Conservation (phyloP, 2,329 filamentous ascomycete species). For the Aspergillus neotritici region DNA sequence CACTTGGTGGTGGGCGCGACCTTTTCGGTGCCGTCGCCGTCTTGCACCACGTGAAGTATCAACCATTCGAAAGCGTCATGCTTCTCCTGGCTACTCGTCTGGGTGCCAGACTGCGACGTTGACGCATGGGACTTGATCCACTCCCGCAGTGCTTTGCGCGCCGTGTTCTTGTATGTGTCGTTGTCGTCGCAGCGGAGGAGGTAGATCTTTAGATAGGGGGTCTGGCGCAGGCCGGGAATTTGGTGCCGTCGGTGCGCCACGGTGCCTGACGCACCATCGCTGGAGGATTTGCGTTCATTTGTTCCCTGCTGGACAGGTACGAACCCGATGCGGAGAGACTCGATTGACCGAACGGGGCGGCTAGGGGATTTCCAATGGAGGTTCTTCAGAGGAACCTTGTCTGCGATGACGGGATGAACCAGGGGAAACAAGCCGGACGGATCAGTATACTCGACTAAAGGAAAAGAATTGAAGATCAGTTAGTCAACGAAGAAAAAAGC, state of each 20-base stretch:
- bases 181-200: slow-evolving; percentile 92
- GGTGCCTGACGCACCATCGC: slow-evolving; percentile 31
- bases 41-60: slow-evolving; percentile 87
- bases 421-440: slow-evolving; percentile 82
- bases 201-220: slow-evolving; percentile 87
- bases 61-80: slow-evolving; percentile 97
- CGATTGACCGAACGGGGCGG: slow-evolving; percentile 85
- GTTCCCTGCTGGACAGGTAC: slow-evolving; percentile 54
- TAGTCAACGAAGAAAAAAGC: slow-evolving; percentile 5
- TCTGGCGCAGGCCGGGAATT: slow-evolving; percentile 86
- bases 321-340: slow-evolving; percentile 84
- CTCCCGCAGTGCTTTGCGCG: slow-evolving; percentile 73
- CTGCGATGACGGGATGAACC: slow-evolving; percentile 68
- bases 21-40: slow-evolving; percentile 64
- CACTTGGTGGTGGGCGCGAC: slow-evolving; percentile 62
- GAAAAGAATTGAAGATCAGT: slow-evolving; percentile 13
- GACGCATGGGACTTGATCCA: slow-evolving; percentile 80
- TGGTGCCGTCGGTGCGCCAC: slow-evolving; percentile 69
- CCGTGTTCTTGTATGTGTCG: slow-evolving; percentile 79
- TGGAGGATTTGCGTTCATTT: slow-evolving; percentile 31
- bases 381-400: slow-evolving; percentile 78
- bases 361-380: slow-evolving; percentile 96
- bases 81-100: slow-evolving; percentile 68
- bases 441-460: slow-evolving; percentile 88
- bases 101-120: slow-evolving; percentile 43